Base-by-base conservation (phyloP, 257 asterid genomes). In the Nicotiana tomentosiformis region DNA sequence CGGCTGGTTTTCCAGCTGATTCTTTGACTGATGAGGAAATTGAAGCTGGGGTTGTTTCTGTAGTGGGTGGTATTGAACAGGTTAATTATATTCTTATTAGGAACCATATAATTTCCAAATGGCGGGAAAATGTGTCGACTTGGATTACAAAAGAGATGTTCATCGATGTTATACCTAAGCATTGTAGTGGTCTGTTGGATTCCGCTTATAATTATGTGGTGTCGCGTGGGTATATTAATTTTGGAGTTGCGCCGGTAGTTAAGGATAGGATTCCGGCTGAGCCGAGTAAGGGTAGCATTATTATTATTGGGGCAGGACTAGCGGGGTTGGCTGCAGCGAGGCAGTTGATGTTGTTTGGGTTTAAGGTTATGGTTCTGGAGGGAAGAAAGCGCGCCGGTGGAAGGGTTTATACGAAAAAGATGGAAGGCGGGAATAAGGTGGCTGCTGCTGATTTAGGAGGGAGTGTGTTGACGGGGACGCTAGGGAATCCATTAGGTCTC, bases 371-470 rank as follows among this genome's bases (percentile, higher is more conserved):
- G 5, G 92, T 96, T 81, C 83, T 96, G 88, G 99, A 96, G 89
- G 99, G 98, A 66, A 89, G 98, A 88, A 91, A 90, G 79, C 98
- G 99, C 56, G 91, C 98, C 1, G 98, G 99, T 70, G 99, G 99
- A 85, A 90, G 99, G 86, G 99, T 96, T 46, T 91, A 92, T 82
- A 92, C 99, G 0, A 93, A 87, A 88, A 93, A 89, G 77, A 78
- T 96, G 90, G 94, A 88, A 83, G 91, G 92, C 43, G 90, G 84
- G 16, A 90, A 86, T 83, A 89, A 69, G 85, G 77, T 79, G n/a
- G 99, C 98, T 1, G 92, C 92, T 88, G 98, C 95, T 74, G 98
- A 96, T 90, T 92, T 96, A 86, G 99, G 98, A 10, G 98, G 98
- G 82, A 96, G 98, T 88, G 98, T 96, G 82, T 87, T 96, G 87